Evolutionary conservation across 192 early-diverging fungal species (phyloP), one percentile per base, ranked within the genome.

Genomic region (Cetraspora pellucida): DNA sequence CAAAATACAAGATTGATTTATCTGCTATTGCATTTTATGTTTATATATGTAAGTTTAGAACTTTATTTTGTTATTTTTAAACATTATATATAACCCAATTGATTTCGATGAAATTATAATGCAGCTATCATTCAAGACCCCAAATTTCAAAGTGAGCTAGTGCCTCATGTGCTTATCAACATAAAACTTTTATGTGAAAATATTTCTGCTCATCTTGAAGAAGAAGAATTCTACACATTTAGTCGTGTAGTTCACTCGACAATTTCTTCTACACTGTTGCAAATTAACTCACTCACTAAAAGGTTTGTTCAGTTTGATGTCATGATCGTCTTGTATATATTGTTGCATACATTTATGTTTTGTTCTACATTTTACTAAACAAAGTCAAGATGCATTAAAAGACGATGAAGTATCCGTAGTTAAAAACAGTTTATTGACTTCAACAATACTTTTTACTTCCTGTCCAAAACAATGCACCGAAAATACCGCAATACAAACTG

Each of bases 21-120:
- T 75, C 84, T 14, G 81, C 88, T 3, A 83, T 89, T 16, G 80
- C 81, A n/a, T 80, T 87, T n/a, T 81, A 87, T 75, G 78, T 87
- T 19, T 86, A 82, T 14, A 55, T 82, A 27, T 82, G 87, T 85
- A 77, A 67, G 80, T 75, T 5, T 7, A 27, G 1, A 43, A 0
- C 9, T 9, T 23, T 19, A 10, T 65, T 43, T 17, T 21, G 10
- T 30, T 44, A 23, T 30, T 10, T n/a, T 60, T 11, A 37, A 74
- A 50, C 19, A 5, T 9, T 52, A 7, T 17, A 59, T 47, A 7
- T 31, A 23, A 45, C 37, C 11, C 43, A 52, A 44, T 64, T 21
- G 23, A 11, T 17, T 21, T 50, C 44, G n/a, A n/a, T n/a, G n/a
- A n/a, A 19, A 31, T 11, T 43, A 43, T 30, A 1, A 28, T 44